phyloP scores from a whole-genome alignment of 2,329 filamentous ascomycete genomes.

The Botryosphaeria dothidea region DNA sequence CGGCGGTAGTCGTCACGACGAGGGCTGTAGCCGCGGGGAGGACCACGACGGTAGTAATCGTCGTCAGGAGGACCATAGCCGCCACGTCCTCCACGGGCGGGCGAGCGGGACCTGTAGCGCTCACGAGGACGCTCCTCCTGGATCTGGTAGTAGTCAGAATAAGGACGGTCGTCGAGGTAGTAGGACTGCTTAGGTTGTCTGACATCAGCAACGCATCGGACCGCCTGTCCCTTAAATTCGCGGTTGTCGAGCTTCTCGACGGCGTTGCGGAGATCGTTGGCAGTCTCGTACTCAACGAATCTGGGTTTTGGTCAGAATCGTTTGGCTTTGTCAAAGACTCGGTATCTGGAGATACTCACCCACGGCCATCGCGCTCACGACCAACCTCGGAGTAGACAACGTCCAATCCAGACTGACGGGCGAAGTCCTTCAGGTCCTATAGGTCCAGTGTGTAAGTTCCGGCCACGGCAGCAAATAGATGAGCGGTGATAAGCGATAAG shows the following conservation, averaged over 20 bases:
- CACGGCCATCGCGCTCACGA: slow-evolving; percentile 87
- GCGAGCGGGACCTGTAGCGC: slow-evolving; percentile 76
- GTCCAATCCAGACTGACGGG: slow-evolving; percentile 91
- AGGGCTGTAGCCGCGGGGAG: slow-evolving; percentile 81
- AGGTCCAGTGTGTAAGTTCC: slow-evolving; percentile 75
- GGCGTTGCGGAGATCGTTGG: slow-evolving; percentile 82
- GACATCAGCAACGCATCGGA: slow-evolving; percentile 88
- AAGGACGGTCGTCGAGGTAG: slow-evolving; percentile 32
- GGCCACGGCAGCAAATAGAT: slow-evolving; percentile 35
- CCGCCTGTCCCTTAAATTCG: slow-evolving; percentile 88
- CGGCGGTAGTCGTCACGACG: slow-evolving; percentile 85
- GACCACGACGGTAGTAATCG: slow-evolving; percentile 75
- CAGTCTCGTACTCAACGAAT: slow-evolving; percentile 97
- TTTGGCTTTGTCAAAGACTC: background rate
- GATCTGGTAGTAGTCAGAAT: slow-evolving; percentile 30
- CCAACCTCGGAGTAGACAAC: slow-evolving; percentile 97
- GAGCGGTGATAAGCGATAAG: slow-evolving; percentile 30
- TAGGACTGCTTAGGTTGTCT: slow-evolving; percentile 37
- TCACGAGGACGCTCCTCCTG: slow-evolving; percentile 70
- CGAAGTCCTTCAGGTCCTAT: slow-evolving; percentile 99
- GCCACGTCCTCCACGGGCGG: slow-evolving; percentile 62
- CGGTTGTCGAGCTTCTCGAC: slow-evolving; percentile 92
- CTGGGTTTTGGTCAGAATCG: slow-evolving; percentile 51
- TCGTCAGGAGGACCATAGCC: slow-evolving; percentile 65
- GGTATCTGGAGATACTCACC: slow-evolving; percentile 58